Evolutionary conservation across 331 rosid species (phyloP).

Genomic region (Rosa hybrid): DNA sequence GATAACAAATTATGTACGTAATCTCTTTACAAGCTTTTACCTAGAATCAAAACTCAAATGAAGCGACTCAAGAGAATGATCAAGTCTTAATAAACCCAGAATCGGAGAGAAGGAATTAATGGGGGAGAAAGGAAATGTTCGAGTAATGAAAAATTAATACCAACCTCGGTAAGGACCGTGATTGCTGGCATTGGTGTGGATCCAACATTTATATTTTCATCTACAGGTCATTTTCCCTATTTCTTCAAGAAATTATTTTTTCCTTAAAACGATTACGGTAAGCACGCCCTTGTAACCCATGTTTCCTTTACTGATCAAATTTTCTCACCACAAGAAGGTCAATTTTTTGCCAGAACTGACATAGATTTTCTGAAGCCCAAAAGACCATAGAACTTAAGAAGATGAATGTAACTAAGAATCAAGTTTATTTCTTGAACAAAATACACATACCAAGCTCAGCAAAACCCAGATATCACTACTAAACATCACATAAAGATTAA

Average conservation of each 20-base stretch:
- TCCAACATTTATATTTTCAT: no score
- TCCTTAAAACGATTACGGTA: no score
- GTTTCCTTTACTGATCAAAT: not conserved
- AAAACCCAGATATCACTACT: not conserved
- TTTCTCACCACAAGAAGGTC: not conserved
- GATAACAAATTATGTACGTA: not conserved
- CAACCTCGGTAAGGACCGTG: no score
- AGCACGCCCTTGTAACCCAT: not conserved
- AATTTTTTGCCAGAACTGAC: no score
- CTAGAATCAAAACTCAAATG: no score
- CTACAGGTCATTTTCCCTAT: not conserved
- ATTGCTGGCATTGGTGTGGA: no score
- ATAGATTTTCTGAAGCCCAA: not conserved
- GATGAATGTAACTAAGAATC: not conserved
- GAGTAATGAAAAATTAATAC: not conserved
- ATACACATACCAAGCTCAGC: not conserved
- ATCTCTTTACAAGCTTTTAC: not conserved
- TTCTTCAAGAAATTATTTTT: not conserved
- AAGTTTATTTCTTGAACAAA: not conserved
- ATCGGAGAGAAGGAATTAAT: not conserved
- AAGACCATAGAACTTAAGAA: no score
- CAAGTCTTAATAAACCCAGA: not conserved
- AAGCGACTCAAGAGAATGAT: not conserved
- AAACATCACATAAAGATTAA: not conserved
- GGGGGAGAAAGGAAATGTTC: no score